Evolutionary conservation across 495 filamentous ascomycete genomes (phyloP).

Genomic region (Penicillium paradoxum): DNA sequence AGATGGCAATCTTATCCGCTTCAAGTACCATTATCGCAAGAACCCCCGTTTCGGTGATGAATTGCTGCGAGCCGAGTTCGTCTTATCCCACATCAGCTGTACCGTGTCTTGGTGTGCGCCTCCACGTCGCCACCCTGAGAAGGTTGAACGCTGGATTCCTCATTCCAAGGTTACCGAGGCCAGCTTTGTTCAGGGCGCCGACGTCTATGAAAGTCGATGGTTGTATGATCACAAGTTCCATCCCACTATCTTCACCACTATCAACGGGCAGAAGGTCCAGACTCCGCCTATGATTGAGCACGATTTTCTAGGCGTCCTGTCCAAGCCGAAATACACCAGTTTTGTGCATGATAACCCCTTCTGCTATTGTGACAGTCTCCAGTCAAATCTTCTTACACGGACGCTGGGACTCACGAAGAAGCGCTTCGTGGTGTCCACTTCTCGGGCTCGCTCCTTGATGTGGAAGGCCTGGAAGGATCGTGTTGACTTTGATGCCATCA

Average conservation of each 20-base stretch:
- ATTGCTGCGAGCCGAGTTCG: conserved; percentile 53
- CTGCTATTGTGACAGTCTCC: conserved; percentile 45
- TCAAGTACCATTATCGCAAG: conserved; percentile 56
- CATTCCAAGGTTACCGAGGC: conserved; percentile 56
- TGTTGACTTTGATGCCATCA: conserved; percentile 55
- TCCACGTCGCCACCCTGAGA: conserved; percentile 47
- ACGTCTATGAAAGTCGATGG: conserved; percentile 54
- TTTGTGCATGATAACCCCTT: conserved; percentile 56
- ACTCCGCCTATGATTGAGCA: conserved; percentile 57
- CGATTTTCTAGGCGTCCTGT: conserved; percentile 51
- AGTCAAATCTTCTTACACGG: conserved; percentile 42
- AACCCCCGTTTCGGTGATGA: conserved; percentile 52
- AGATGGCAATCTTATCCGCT: conserved; percentile 50
- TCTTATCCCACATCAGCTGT: conserved; percentile 50
- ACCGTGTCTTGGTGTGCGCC: conserved; percentile 57
- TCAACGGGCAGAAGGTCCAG: conserved; percentile 50
- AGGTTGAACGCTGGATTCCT: conserved; percentile 55
- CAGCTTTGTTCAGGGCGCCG: conserved; percentile 49
- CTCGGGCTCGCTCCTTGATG: conserved; percentile 53
- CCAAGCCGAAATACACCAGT: conserved; percentile 50
- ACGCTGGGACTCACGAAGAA: conserved; percentile 46
- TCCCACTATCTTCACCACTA: conserved; percentile 52
- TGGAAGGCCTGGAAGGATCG: conserved; percentile 63
- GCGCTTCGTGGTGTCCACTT: conserved; percentile 52
- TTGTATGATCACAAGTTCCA: conserved; percentile 60